Evolutionary conservation across 257 asterid genomes (phyloP).

Genomic region (Rehmannia glutinosa): DNA sequence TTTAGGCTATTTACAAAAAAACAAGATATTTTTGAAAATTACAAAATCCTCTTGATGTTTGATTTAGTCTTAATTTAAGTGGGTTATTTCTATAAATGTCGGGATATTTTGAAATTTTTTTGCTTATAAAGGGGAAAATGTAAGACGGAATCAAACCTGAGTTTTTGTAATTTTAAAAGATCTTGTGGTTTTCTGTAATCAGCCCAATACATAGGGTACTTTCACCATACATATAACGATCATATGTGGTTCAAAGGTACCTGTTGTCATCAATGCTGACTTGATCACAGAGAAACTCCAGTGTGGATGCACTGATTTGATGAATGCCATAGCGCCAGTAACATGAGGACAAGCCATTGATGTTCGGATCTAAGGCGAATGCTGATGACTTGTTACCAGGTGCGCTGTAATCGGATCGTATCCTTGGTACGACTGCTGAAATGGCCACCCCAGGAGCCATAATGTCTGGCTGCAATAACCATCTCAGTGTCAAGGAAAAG

Average conservation of each 20-base stretch:
- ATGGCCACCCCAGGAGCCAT: conserved; percentile 79
- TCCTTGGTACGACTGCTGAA: conserved; percentile 42
- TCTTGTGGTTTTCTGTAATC: too few species aligned
- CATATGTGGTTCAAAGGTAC: conserved; percentile 13
- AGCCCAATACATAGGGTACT: too few species aligned
- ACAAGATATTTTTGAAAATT: too few species aligned
- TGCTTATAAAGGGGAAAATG: too few species aligned
- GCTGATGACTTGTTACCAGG: conserved; percentile 39
- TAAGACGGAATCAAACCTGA: too few species aligned
- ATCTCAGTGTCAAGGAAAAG: not conserved
- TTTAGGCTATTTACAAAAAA: too few species aligned
- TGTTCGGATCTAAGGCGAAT: conserved; percentile 55
- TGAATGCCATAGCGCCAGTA: conserved; percentile 59
- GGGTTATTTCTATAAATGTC: too few species aligned
- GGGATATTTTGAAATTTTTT: too few species aligned
- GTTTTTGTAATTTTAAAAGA: too few species aligned
- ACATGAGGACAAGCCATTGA: conserved; percentile 94
- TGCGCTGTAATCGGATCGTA: conserved; percentile 22
- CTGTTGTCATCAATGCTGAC: conserved; percentile 76
- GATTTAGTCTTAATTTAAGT: too few species aligned
- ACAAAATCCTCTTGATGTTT: too few species aligned
- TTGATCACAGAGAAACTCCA: conserved; percentile 68
- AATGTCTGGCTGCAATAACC: conserved; percentile 57
- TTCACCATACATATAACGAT: too few species aligned
- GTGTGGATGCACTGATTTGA: conserved; percentile 50